These are phyloP conservation scores for Gonium pectorale DNA, from an alignment of 139 green algal species.

Conservation along the genomic window DNA sequence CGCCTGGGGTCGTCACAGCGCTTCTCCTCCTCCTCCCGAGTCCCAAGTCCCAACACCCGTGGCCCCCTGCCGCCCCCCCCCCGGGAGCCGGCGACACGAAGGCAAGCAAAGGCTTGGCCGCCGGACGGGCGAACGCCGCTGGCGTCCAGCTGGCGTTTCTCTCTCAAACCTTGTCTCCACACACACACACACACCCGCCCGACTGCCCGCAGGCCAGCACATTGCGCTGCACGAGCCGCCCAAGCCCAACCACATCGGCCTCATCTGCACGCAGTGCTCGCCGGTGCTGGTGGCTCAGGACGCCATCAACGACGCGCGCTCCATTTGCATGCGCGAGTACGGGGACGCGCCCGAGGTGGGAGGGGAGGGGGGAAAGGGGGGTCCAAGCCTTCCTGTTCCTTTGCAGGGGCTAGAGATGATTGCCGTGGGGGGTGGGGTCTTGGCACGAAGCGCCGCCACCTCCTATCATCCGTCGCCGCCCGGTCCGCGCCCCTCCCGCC, in stretches of 20 bases:
- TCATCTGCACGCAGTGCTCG: constrained; percentile 92
- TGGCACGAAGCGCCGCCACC: not conserved
- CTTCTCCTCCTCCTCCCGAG: too few relatives aligned
- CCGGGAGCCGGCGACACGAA: too few relatives aligned
- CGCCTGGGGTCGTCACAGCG: too few relatives aligned
- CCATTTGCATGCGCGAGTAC: constrained; percentile 92
- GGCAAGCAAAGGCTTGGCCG: too few relatives aligned
- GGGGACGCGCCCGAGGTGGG: constrained; percentile 48
- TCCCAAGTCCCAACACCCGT: too few relatives aligned
- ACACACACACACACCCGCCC: too few relatives aligned
- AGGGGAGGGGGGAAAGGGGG: too few relatives aligned
- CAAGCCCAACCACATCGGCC: constrained; percentile 86
- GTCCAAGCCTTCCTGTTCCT: too few relatives aligned
- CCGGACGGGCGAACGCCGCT: too few relatives aligned
- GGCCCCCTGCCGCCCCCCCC: not conserved
- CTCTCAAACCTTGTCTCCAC: too few relatives aligned
- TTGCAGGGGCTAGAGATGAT: too few relatives aligned
- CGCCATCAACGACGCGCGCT: constrained; percentile 93
- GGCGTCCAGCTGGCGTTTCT: too few relatives aligned
- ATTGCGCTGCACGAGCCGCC: constrained; percentile 91
- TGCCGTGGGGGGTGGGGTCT: not conserved
- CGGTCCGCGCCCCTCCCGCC: not conserved
- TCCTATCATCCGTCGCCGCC: not conserved
- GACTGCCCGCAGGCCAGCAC: constrained; percentile 85
- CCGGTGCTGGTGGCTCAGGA: constrained; percentile 76